Base-by-base conservation (phyloP, 1,284 basidiomycete species). In the Trichosporon coremiiforme region DNA sequence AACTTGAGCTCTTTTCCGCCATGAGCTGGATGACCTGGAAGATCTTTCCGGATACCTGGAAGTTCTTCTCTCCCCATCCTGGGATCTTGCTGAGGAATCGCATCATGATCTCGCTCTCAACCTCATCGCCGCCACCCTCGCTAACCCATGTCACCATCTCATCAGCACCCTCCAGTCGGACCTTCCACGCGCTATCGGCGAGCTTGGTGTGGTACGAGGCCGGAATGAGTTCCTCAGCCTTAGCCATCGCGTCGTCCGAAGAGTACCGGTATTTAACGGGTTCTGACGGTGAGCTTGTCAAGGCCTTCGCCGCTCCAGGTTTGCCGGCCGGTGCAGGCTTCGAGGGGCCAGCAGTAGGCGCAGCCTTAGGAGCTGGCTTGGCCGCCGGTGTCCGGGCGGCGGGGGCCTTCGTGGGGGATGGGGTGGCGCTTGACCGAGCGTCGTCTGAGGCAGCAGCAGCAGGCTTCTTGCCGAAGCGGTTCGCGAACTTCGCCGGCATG, bases 61-160 rank as follows among this genome's bases (percentile, higher is more conserved):
- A 99, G 79, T 99, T 99, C 87, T 98, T 99, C 85, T 99, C 97
- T 53, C 88, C 89, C 95, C 94, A 98, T 1, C 96, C 95, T 1
- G 88, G 88, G 77, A 92, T 95, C 86, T 97, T 98, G 29, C 89
- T 90, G 66, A 99, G 84, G 75, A 92, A 91, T n/a, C 96, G 88
- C 17, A 98, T 89, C 64, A 99, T 82, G 10, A 99, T 88, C 82
- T 99, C 97, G 29, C 91, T 89, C 75, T 99, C 96, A 1, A 94
- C 84, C 0, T 87, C 86, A 41, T 88, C 87, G 13, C 89, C 87
- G 15, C 78, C 84, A 5, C 86, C 86, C 15, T 83, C 81, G 71
- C 92, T 90, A 4, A 94, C 84, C 96, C 96, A 99, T 6, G 86
- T 84, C 5, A 88, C 87, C 88, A 99, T 89, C 78, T 93, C 92